Conservation (phyloP, 768 basidiomycete genomes). For the Ramaria rubella region DNA sequence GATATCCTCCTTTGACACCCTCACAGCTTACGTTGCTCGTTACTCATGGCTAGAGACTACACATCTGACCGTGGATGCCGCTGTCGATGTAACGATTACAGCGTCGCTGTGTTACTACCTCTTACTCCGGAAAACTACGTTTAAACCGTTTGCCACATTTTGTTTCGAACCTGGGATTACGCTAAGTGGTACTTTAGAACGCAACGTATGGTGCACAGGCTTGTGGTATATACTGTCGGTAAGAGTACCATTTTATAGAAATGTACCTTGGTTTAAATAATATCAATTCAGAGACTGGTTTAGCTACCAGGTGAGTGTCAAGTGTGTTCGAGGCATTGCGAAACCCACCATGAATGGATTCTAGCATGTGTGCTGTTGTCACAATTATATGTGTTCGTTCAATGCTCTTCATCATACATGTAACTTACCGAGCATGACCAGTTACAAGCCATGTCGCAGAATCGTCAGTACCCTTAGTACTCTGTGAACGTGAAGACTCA, state of each 20-base stretch:
- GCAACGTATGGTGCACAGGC: neutral
- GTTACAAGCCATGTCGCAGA: neutral
- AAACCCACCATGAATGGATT: no score
- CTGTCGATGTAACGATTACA: neutral
- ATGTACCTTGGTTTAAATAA: neutral
- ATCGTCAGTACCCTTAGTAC: neutral
- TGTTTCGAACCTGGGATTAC: no score
- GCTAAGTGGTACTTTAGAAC: neutral
- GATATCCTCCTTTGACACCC: neutral
- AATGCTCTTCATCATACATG: neutral
- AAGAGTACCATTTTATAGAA: neutral
- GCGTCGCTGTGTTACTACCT: neutral
- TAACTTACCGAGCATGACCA: neutral
- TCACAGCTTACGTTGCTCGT: neutral
- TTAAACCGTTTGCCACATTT: neutral
- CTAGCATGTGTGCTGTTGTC: no score
- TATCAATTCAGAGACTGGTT: neutral
- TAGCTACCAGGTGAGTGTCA: neutral
- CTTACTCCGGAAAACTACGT: neutral
- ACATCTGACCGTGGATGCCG: neutral
- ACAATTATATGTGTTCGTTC: neutral
- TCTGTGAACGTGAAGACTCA: neutral
- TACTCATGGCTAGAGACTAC: neutral
- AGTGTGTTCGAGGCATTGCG: neutral
- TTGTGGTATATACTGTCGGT: neutral